Percentiles rank a stretch among this genome's conserved stretches.
phyloP scores from a whole-genome alignment of 305 asterid genomes.

The Fraxinus paxiana region DNA sequence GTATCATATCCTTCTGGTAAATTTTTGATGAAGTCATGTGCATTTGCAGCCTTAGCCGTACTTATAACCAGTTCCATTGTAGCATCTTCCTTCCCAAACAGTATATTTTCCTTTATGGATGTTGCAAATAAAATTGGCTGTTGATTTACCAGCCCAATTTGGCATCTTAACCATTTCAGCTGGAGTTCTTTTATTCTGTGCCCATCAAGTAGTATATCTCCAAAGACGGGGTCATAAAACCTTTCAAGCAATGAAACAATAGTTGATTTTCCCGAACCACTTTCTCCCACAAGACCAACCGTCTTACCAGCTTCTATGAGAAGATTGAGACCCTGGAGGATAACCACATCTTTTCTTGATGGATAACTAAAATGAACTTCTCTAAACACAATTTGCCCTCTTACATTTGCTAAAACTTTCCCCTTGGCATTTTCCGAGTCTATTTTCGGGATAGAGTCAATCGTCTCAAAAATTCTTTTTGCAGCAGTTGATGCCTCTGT shows the following conservation, averaged over 20 bases:
- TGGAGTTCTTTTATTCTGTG: constrained; percentile 37
- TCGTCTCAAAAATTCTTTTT: constrained; percentile 42
- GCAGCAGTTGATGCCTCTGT: constrained; percentile 59
- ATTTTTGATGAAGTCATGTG: constrained; percentile 49
- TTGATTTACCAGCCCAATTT: constrained; percentile 63
- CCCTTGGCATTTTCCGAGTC: constrained; percentile 43
- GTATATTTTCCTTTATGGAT: constrained; percentile 54
- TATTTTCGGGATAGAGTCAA: constrained; percentile 44
- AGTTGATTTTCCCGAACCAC: constrained; percentile 82
- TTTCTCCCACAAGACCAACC: constrained; percentile 74
- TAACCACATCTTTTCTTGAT: constrained; percentile 45
- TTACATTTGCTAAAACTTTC: constrained; percentile 24
- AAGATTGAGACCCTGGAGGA: constrained; percentile 48
- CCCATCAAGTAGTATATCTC: constrained; percentile 66
- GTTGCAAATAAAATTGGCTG: constrained; percentile 65
- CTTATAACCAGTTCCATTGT: constrained; percentile 36
- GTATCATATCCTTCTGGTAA: constrained; percentile 59
- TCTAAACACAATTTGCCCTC: constrained; percentile 59
- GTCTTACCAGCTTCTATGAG: constrained; percentile 47
- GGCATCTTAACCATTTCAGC: constrained; percentile 57
- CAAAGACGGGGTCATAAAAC: constrained; percentile 61
- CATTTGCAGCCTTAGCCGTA: constrained; percentile 64
- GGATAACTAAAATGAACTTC: constrained; percentile 60
- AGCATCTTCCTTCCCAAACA: constrained; percentile 57
- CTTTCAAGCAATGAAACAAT: constrained; percentile 59